A percentile compares a stretch with the other conserved stretches of the same genome.
Evolutionary conservation across 2,329 filamentous ascomycete genomes (phyloP).

Genomic region (Colletotrichum nymphaeae): DNA sequence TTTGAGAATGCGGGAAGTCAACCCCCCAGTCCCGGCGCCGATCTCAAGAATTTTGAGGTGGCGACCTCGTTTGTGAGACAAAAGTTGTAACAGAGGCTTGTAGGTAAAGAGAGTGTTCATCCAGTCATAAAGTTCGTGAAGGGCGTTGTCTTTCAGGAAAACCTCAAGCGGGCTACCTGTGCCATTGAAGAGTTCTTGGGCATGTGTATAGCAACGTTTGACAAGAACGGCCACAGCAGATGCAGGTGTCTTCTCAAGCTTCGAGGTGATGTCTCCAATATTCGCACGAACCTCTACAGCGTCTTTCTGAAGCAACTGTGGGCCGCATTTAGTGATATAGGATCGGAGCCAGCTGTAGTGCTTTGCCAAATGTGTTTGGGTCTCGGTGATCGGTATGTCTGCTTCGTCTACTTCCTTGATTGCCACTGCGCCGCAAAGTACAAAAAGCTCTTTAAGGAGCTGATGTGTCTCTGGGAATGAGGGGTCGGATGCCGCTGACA

Average conservation of each 20-base stretch:
- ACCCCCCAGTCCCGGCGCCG: constrained; percentile 27
- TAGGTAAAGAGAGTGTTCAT: constrained; percentile 28
- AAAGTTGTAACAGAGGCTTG: background rate
- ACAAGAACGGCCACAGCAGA: background rate
- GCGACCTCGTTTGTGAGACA: constrained; percentile 19
- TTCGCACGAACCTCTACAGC: background rate
- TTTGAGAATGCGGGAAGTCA: constrained; percentile 11
- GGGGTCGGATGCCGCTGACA: background rate
- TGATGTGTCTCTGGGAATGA: background rate
- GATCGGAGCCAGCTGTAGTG: background rate
- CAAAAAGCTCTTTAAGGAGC: constrained; percentile 5
- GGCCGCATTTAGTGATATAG: background rate
- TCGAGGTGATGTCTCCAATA: background rate
- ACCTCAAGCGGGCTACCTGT: background rate
- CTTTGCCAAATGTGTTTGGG: background rate
- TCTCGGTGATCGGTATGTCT: background rate
- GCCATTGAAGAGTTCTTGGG: background rate
- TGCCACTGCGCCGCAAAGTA: background rate
- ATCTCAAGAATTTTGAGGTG: constrained; percentile 48
- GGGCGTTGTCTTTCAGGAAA: constrained; percentile 10
- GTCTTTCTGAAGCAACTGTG: fast-evolving
- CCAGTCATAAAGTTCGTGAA: constrained; percentile 27
- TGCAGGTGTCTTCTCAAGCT: background rate
- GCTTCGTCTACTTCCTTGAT: background rate
- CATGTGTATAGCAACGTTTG: constrained; percentile 20